Evolutionary conservation across 495 filamentous ascomycete genomes (phyloP).

Genomic region (Lepraria neglecta): DNA sequence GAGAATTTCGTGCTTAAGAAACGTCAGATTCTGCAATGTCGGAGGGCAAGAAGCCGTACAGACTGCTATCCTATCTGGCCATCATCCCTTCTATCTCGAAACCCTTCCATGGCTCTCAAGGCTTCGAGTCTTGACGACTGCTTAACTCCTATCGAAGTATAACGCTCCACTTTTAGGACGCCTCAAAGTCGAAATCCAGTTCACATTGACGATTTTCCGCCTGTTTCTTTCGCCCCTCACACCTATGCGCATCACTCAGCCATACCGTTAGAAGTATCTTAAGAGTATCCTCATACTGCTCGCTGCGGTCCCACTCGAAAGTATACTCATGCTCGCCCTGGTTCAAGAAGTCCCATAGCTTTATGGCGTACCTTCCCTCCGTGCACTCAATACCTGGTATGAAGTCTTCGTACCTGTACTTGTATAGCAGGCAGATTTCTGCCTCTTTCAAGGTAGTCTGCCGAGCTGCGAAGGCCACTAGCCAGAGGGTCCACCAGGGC

Average conservation of each 20-base stretch:
- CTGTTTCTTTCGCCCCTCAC: background rate
- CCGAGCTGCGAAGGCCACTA: slow-evolving; percentile 2
- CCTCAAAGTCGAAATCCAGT: background rate
- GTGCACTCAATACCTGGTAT: background rate
- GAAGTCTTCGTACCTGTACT: background rate
- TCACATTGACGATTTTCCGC: background rate
- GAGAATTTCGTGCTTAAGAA: no score
- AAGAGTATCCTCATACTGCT: background rate
- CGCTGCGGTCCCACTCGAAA: slow-evolving; percentile 1
- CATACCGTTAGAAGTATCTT: background rate
- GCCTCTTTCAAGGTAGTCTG: background rate
- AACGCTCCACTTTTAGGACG: no score
- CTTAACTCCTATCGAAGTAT: no score
- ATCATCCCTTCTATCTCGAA: no score
- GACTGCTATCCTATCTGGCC: no score
- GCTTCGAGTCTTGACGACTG: no score
- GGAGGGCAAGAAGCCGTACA: no score
- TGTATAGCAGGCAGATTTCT: slow-evolving; percentile 10
- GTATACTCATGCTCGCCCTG: slow-evolving; percentile 2
- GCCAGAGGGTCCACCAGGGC: slow-evolving; percentile 5
- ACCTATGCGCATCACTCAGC: slow-evolving; percentile 2
- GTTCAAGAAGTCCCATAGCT: background rate
- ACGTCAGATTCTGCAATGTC: no score
- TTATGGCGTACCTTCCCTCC: background rate
- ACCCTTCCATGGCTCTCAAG: no score